Percentiles rank a stretch among this genome's conserved stretches.
Conservation (phyloP, 257 asterid genomes). For the Thymus mandschuricus region DNA sequence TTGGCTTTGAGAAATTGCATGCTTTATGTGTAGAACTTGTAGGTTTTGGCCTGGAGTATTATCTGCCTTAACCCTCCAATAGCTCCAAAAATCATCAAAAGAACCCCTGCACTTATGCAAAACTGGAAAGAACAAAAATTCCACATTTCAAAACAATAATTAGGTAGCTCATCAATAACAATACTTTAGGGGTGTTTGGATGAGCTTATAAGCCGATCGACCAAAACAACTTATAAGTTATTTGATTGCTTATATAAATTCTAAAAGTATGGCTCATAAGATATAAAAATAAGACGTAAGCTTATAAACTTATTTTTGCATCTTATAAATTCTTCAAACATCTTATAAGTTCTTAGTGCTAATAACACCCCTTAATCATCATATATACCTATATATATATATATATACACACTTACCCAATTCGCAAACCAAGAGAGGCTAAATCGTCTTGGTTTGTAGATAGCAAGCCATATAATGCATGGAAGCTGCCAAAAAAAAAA, state of each 20-base stretch:
- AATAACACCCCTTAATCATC: too few species aligned
- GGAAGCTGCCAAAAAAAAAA: not conserved
- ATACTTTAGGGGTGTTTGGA: too few species aligned
- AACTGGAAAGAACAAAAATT: slow-evolving; percentile 33
- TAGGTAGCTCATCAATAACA: not conserved
- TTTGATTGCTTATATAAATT: too few species aligned
- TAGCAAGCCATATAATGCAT: not conserved
- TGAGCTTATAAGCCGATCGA: too few species aligned
- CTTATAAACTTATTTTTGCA: too few species aligned
- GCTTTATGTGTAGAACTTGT: slow-evolving; percentile 38
- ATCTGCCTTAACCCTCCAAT: slow-evolving; percentile 60
- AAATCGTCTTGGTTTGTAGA: not conserved
- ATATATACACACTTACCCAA: not conserved
- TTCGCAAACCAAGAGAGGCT: not conserved
- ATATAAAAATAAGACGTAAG: too few species aligned
- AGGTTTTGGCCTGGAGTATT: slow-evolving; percentile 40
- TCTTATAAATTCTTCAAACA: too few species aligned
- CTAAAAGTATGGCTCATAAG: too few species aligned
- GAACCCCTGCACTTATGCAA: slow-evolving; percentile 46
- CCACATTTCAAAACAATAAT: not conserved
- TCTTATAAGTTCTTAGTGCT: too few species aligned
- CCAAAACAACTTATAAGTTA: too few species aligned
- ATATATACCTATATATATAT: too few species aligned
- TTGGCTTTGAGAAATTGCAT: too few species aligned
- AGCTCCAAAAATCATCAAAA: slow-evolving; percentile 43